phyloP scores from a whole-genome alignment of 495 filamentous ascomycete species.

The Delitschia confertaspora region DNA sequence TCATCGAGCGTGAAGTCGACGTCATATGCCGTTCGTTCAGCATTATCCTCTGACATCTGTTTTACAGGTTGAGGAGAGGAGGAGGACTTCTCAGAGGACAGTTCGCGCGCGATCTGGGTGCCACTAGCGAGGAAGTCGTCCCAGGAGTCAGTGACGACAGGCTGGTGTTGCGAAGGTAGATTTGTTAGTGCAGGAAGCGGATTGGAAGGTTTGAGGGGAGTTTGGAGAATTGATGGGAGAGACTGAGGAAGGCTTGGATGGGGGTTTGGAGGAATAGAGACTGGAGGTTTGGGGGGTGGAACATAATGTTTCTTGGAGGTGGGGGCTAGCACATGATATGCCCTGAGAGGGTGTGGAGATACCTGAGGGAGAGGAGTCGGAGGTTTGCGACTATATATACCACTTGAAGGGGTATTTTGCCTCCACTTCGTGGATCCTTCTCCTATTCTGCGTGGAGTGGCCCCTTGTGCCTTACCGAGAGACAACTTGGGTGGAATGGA shows the following conservation, averaged over 20 bases:
- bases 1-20: not conserved
- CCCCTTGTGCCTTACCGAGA: no score
- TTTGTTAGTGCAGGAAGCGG: not conserved
- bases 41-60: not conserved
- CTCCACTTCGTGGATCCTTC: not conserved
- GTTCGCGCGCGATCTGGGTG: conserved; percentile 33
- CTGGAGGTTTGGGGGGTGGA: not conserved
- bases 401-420: no score
- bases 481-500: not conserved
- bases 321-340: no score
- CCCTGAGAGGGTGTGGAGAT: no score
- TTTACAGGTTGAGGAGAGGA: not conserved
- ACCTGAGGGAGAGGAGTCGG: no score
- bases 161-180: not conserved
- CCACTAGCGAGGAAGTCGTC: conserved; percentile 32
- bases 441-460: not conserved
- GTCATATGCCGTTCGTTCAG: not conserved
- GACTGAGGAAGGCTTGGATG: no score
- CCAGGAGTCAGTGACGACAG: conserved; percentile 18
- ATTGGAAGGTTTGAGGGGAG: no score
- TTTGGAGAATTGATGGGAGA: no score
- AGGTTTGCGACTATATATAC: no score
- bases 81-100: conserved; percentile 8
- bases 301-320: conserved; percentile 1
- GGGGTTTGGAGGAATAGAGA: not conserved